Percentiles rank a stretch among this genome's conserved stretches.
These are phyloP conservation scores for Kalanchoe fedtschenkoi DNA, from an alignment of 164 flowering plant genomes.

Conservation along the genomic window DNA sequence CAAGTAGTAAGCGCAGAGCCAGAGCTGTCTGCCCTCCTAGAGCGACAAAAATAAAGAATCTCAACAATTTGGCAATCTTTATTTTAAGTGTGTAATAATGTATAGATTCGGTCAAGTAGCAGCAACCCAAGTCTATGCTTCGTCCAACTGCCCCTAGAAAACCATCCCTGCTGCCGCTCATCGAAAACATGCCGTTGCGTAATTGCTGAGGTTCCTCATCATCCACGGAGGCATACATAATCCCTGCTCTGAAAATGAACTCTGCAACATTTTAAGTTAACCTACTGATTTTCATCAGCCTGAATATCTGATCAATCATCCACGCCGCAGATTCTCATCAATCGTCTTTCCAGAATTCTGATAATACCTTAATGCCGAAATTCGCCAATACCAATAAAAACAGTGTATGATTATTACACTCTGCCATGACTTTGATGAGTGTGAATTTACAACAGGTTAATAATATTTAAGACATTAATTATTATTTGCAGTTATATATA, in stretches of 20 bases:
- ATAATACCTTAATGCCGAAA: neutral
- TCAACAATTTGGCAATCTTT: neutral
- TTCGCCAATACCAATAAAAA: neutral
- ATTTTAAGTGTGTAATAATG: neutral
- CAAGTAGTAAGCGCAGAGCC: constrained; percentile 73
- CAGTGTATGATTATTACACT: too few species aligned
- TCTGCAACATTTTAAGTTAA: constrained; percentile 53
- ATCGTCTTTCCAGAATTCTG: neutral
- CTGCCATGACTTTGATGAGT: too few species aligned
- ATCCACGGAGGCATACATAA: constrained; percentile 56
- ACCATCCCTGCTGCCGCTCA: constrained; percentile 68
- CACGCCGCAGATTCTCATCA: too few species aligned
- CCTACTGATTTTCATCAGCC: constrained; percentile 11
- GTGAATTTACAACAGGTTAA: too few species aligned
- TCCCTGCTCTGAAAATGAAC: constrained; percentile 85
- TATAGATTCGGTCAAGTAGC: constrained; percentile 1
- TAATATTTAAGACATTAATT: too few species aligned
- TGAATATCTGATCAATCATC: neutral
- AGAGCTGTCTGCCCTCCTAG: constrained; percentile 92
- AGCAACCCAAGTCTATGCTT: constrained; percentile 75
- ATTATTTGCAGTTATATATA: too few species aligned
- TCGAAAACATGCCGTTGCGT: constrained; percentile 60
- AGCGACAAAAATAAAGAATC: constrained; percentile 1
- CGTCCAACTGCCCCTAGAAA: constrained; percentile 79
- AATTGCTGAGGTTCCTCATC: constrained; percentile 27